Conservation (phyloP, 2,329 filamentous ascomycete genomes). For the Fusarium pininemorale region DNA sequence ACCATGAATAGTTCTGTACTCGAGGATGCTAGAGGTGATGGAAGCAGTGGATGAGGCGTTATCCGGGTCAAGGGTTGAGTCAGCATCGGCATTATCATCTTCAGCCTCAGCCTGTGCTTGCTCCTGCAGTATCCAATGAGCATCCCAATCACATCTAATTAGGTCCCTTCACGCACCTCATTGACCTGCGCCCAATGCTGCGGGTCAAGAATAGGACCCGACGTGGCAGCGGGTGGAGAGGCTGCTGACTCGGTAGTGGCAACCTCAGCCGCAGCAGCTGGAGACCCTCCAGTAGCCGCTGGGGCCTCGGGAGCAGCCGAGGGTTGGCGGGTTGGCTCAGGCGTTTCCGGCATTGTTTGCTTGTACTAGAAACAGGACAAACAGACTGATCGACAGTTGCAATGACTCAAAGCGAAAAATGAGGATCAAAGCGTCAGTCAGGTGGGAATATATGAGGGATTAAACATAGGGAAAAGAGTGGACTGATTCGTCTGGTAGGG, state of each 20-base stretch:
- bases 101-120: neutral
- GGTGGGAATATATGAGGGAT: neutral
- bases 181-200: conserved; percentile 32
- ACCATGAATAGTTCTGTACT: conserved; percentile 36
- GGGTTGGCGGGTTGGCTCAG: neutral
- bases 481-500: neutral
- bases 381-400: neutral
- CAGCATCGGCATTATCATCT: neutral
- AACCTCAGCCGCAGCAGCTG: too few species aligned
- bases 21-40: conserved; percentile 31
- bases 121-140: neutral
- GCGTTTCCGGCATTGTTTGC: neutral
- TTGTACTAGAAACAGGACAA: neutral
- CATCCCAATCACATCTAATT: neutral
- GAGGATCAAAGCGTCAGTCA: neutral
- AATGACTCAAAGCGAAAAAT: neutral
- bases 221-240: neutral
- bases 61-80: conserved; percentile 6
- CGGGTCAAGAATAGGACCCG: conserved; percentile 21
- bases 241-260: too few species aligned
- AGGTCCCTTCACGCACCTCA: conserved; percentile 7
- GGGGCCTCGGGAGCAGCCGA: neutral
- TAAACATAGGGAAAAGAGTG: neutral
- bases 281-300: neutral
- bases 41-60: conserved; percentile 32